Evolutionary conservation across 192 early-diverging fungal species (phyloP).

Genomic region (Coemansia brasiliensis): DNA sequence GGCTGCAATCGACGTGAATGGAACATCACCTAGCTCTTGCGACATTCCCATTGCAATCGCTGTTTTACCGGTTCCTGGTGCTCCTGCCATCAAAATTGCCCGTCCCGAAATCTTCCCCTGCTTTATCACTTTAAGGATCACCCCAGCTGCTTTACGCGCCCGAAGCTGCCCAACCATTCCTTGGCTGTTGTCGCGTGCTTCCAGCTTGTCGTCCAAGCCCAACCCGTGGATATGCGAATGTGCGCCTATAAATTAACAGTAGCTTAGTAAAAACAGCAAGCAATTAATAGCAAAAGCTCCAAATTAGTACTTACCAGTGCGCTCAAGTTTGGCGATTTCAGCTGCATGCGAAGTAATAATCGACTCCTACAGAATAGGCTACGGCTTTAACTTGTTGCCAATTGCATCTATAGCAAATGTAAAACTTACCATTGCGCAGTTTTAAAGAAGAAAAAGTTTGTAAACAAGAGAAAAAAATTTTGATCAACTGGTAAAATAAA

Average conservation of each 20-base stretch:
- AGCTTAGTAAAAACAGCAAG: neutral
- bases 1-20: constrained; percentile 95
- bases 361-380: constrained; percentile 35
- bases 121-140: constrained; percentile 96
- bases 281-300: neutral
- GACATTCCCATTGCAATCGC: constrained; percentile 99
- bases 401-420: neutral
- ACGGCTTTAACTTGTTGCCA: no score
- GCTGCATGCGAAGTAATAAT: constrained; percentile 50
- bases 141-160: constrained; percentile 93
- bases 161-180: constrained; percentile 98
- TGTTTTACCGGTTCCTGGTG: constrained; percentile 98
- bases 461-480: neutral
- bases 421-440: neutral
- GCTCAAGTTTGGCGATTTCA: constrained; percentile 55
- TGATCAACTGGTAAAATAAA: neutral
- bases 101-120: constrained; percentile 97
- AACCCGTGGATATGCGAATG: constrained; percentile 98
- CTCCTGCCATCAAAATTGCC: constrained; percentile 96
- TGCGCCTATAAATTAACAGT: constrained; percentile 64
- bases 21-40: constrained; percentile 94
- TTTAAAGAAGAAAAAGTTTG: neutral
- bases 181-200: constrained; percentile 81
- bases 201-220: constrained; percentile 91
- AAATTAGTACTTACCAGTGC: constrained; percentile 37